Conservation (phyloP, 139 green algal genomes). For the Ulvella scutata region DNA sequence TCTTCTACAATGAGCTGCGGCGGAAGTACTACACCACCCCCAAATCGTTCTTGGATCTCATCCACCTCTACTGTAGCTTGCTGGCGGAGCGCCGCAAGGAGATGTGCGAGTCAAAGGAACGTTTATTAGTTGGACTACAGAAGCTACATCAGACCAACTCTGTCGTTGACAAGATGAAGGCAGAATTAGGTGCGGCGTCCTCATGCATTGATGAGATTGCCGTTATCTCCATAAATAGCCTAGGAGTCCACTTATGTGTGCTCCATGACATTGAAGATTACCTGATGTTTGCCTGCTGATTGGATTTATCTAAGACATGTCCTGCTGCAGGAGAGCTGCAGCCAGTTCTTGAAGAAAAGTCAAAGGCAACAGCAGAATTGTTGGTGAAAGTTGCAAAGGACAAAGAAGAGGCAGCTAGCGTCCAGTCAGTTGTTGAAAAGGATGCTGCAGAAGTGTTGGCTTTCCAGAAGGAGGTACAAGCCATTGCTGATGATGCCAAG, state of each 20-base stretch:
- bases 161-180: slow-evolving; percentile 62
- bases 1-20: slow-evolving; percentile 45
- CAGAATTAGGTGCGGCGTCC: slow-evolving; percentile 24
- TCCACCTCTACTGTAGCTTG: slow-evolving; percentile 63
- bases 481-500: slow-evolving; percentile 60
- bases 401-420: slow-evolving; percentile 51
- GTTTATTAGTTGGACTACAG: slow-evolving; percentile 58
- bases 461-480: slow-evolving; percentile 39
- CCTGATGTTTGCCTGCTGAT: too few relatives aligned
- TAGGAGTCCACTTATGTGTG: too few relatives aligned
- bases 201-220: too few relatives aligned
- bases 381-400: slow-evolving; percentile 42
- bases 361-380: slow-evolving; percentile 42
- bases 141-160: slow-evolving; percentile 69
- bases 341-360: slow-evolving; percentile 59
- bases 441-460: slow-evolving; percentile 37
- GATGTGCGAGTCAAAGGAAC: slow-evolving; percentile 22
- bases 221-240: too few relatives aligned
- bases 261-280: too few relatives aligned
- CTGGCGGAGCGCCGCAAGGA: slow-evolving; percentile 33
- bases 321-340: slow-evolving; percentile 36
- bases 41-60: slow-evolving; percentile 78
- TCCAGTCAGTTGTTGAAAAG: slow-evolving; percentile 51
- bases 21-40: slow-evolving; percentile 67
- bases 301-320: too few relatives aligned